Evolutionary conservation across 2,329 filamentous ascomycete genomes (phyloP).

Genomic region (Rhynchosporium secalis): DNA sequence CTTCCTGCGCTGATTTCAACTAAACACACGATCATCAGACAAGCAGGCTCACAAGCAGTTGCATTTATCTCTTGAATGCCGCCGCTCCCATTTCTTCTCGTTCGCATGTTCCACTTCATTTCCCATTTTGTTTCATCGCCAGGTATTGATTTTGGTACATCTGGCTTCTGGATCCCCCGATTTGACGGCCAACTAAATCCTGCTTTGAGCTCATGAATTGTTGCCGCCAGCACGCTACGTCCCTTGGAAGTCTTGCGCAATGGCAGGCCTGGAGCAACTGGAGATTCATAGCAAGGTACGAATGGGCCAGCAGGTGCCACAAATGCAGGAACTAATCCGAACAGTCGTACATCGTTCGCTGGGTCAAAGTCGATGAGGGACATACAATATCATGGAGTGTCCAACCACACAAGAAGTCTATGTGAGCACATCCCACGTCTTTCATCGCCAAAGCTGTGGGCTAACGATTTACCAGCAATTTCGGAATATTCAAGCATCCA

Average conservation of each 20-base stretch:
- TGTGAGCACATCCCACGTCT: slow-evolving; percentile 51
- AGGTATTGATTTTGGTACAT: neutral
- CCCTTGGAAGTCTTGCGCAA: slow-evolving; percentile 55
- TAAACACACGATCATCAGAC: neutral
- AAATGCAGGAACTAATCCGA: slow-evolving; percentile 27
- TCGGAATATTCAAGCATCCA: slow-evolving; percentile 96
- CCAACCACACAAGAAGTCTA: slow-evolving; percentile 95
- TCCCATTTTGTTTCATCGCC: neutral
- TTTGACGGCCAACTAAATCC: neutral
- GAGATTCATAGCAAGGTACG: slow-evolving; percentile 95
- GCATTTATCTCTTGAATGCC: neutral
- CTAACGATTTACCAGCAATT: slow-evolving; percentile 61
- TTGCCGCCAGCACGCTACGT: slow-evolving; percentile 21
- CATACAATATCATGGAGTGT: slow-evolving; percentile 97
- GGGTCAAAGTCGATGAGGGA: slow-evolving; percentile 87
- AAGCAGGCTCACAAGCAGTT: neutral
- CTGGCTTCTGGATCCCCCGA: neutral
- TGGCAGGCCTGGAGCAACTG: slow-evolving; percentile 95
- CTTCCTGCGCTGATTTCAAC: neutral
- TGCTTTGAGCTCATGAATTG: neutral
- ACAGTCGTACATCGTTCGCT: slow-evolving; percentile 96
- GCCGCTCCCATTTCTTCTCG: neutral
- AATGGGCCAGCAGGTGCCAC: neutral
- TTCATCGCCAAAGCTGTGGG: neutral
- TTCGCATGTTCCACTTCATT: neutral